Conservation (phyloP, 106 monocot species). For the Ottelia alismoides region DNA sequence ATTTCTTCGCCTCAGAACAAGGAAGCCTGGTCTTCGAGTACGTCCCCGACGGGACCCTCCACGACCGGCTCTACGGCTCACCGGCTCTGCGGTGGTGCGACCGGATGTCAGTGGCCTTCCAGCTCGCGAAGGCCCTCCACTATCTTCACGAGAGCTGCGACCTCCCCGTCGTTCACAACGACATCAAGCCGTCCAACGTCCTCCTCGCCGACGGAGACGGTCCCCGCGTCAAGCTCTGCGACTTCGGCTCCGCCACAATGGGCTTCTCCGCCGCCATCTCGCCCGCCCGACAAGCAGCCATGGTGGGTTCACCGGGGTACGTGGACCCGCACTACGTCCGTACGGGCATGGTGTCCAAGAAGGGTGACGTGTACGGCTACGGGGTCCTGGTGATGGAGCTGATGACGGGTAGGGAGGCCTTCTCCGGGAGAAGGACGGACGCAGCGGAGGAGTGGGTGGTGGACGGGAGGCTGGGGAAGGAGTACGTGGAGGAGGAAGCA, state of each 20-base stretch:
- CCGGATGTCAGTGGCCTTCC: conserved; percentile 28
- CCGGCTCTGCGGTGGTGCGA: conserved; percentile 29
- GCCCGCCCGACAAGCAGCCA: background rate
- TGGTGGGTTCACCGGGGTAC: conserved; percentile 28
- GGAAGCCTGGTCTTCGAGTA: conserved; percentile 45
- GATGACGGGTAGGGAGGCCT: conserved; percentile 10
- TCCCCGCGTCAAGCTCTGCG: conserved; percentile 38
- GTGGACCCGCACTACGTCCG: conserved; percentile 18
- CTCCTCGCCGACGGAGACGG: conserved; percentile 33
- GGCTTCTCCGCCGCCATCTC: conserved; percentile 48
- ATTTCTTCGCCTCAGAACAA: no score
- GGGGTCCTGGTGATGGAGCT: conserved; percentile 61
- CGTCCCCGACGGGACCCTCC: conserved; percentile 50
- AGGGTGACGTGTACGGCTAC: conserved; percentile 78
- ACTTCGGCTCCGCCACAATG: conserved; percentile 42
- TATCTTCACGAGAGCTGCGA: conserved; percentile 51
- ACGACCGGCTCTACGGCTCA: conserved; percentile 42
- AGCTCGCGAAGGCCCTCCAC: conserved; percentile 30
- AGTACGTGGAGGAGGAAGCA: conserved; percentile 40
- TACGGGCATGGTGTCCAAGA: conserved; percentile 37
- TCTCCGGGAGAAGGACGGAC: background rate
- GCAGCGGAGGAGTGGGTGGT: conserved; percentile 17
- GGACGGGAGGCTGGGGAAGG: conserved; percentile 30
- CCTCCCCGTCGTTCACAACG: conserved; percentile 45
- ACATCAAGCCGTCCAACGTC: conserved; percentile 49